Evolutionary conservation across 2,329 filamentous ascomycete genomes (phyloP).

Genomic region (Xylariaceae sp.): DNA sequence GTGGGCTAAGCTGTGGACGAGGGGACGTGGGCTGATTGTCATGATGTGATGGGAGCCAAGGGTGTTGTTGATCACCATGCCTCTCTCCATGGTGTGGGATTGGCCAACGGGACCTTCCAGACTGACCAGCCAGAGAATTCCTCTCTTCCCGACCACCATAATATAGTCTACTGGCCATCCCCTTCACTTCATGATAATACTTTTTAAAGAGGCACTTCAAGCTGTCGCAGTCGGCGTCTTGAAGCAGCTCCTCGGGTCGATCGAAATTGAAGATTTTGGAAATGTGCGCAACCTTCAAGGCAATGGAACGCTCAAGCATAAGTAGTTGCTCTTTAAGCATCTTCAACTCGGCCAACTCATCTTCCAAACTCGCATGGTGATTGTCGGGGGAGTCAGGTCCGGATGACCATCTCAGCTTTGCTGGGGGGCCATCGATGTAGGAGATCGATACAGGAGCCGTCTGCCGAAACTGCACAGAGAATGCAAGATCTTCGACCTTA

Average conservation of each 20-base stretch:
- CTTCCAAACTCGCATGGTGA: constrained; percentile 42
- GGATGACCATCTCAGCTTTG: constrained; percentile 32
- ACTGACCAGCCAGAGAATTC: constrained; percentile 12
- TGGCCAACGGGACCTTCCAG: constrained; percentile 32
- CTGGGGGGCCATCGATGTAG: constrained; percentile 50
- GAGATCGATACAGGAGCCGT: constrained; percentile 50
- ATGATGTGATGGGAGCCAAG: too few relatives aligned
- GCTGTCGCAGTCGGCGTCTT: constrained; percentile 47
- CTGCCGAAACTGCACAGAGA: constrained; percentile 56
- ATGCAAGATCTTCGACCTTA: constrained; percentile 47
- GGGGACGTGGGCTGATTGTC: too few relatives aligned
- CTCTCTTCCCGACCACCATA: constrained; percentile 16
- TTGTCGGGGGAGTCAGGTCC: constrained; percentile 23
- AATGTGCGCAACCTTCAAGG: constrained; percentile 50
- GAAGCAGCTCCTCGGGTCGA: constrained; percentile 31
- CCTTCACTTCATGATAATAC: constrained; percentile 49
- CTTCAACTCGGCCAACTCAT: constrained; percentile 53
- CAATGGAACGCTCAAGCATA: constrained; percentile 52
- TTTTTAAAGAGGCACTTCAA: constrained; percentile 52
- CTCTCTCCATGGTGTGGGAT: constrained; percentile 32
- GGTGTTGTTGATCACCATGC: constrained; percentile 26
- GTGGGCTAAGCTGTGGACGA: too few relatives aligned
- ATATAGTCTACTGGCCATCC: constrained; percentile 45
- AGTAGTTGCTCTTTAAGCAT: constrained; percentile 50
- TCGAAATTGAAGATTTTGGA: constrained; percentile 44